Evolutionary conservation across 2,329 filamentous ascomycete genomes (phyloP), one percentile per base, ranked within the genome.

Genomic region (Colletotrichum cuscutae): DNA sequence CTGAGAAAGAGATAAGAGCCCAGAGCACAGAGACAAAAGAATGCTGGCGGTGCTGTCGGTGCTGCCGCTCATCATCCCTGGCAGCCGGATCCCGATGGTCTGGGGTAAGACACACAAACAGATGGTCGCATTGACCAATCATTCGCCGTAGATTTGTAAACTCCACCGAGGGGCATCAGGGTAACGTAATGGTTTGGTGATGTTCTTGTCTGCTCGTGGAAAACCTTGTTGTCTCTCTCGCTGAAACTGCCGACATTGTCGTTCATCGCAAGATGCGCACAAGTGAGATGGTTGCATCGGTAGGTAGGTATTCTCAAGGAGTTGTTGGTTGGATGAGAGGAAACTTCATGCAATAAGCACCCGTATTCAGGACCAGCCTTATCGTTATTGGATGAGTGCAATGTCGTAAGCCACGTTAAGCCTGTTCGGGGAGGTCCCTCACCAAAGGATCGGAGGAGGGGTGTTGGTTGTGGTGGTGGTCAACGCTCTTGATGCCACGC

Each of bases 21-120:
- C 37, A 42, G 37, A 42, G 37, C 37, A 42, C 66, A 70, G 46
- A 52, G 49, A 42, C 63, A 46, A 32, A 22, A 58, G 32, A 42
- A 42, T 42, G 37, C 37, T 12, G 37, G 37, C 37, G 15, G 13
- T 42, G 52, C 52, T 22, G 62, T 2, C 8, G 30, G 30, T 32
- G 32, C 32, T 35, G 32, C 32, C 32, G 19, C 32, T 65, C 52
- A 28, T 42, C 62, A 12, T 28, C 32, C 30, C 53, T 72, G 53
- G 30, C 32, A 35, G 19, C 32, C 9, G 30, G 22, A 65, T 65
- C 62, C 54, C 37, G 30, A 65, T 32, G 49, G 42, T 72, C 70
- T 65, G 70, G 70, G 70, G 66, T 72, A 72, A 70, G 70, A 72
- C 70, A 72, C 61, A 26, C 46, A 13, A 12, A 63, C 32, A 59